Evolutionary conservation across 257 asterid genomes (phyloP).

Genomic region (Solanum chilense): DNA sequence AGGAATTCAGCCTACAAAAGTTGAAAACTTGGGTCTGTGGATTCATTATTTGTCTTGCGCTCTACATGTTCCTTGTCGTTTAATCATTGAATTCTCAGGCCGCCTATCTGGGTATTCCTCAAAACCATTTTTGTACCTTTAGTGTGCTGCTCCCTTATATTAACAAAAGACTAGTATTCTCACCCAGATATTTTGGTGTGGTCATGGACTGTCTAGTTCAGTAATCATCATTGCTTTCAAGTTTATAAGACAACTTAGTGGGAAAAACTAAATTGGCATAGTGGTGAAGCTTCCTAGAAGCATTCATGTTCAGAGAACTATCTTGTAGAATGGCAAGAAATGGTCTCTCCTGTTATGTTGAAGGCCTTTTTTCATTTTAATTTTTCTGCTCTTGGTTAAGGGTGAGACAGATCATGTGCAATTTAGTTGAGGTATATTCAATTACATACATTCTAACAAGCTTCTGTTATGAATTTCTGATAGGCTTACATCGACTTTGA

Average conservation of each 20-base stretch:
- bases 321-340: neutral
- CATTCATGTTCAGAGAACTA: neutral
- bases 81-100: neutral
- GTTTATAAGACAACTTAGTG: neutral
- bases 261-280: neutral
- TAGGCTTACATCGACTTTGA: slow-evolving; percentile 97
- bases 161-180: neutral
- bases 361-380: neutral
- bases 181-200: neutral
- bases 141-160: neutral
- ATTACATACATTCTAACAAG: neutral
- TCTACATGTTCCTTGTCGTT: neutral
- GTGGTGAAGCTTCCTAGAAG: neutral
- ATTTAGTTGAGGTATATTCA: neutral
- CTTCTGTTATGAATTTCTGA: neutral
- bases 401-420: neutral
- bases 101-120: neutral
- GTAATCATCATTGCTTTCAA: neutral
- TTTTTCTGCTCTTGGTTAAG: neutral
- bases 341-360: neutral
- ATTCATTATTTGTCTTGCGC: neutral
- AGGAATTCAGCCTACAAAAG: neutral
- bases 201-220: neutral
- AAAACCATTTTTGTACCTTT: neutral
- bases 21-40: neutral